phyloP scores from a whole-genome alignment of 2,329 filamentous ascomycete species.

The Calonectria pauciramosa region DNA sequence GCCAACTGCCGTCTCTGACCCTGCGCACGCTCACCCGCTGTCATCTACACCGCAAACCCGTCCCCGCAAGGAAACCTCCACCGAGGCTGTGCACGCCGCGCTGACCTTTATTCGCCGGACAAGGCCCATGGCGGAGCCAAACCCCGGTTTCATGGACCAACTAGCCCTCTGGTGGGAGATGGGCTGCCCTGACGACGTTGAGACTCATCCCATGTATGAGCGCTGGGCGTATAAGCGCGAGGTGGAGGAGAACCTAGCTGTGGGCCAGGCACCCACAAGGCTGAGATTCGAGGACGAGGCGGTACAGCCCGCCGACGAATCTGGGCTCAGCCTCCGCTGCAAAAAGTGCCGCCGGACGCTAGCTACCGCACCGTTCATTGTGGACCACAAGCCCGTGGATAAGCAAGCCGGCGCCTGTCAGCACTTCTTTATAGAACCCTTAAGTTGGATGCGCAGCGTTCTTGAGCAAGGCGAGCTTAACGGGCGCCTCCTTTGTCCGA shows the following conservation, averaged over 20 bases:
- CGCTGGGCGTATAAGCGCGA: conserved; percentile 73
- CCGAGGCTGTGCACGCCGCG: conserved; percentile 69
- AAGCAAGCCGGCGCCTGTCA: conserved; percentile 67
- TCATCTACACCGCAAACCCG: conserved; percentile 32
- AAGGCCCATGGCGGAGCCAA: conserved; percentile 87
- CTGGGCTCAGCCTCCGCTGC: conserved; percentile 73
- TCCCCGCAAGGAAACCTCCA: conserved; percentile 52
- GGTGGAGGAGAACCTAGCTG: conserved; percentile 72
- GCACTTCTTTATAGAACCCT: conserved; percentile 91
- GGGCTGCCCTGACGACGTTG: conserved; percentile 78
- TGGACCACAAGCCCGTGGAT: conserved; percentile 67
- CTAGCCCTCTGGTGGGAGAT: conserved; percentile 89
- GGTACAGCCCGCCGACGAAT: conserved; percentile 54
- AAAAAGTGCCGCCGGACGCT: conserved; percentile 86
- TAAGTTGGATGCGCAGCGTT: conserved; percentile 93
- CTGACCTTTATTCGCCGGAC: conserved; percentile 77
- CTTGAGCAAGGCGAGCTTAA: conserved; percentile 86
- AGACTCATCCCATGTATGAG: conserved; percentile 82
- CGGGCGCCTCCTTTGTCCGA: conserved; percentile 88
- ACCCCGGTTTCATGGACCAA: conserved; percentile 91
- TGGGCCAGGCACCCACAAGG: conserved; percentile 83
- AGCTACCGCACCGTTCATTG: conserved; percentile 72
- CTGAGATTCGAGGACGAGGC: conserved; percentile 87
- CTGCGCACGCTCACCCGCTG: conserved; percentile 21
- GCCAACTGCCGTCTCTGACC: conserved; percentile 40